A percentile compares a stretch with the other conserved stretches of the same genome.
phyloP scores from a whole-genome alignment of 1,139 yeast genomes.

The Zygosaccharomyces pseudobailii region DNA sequence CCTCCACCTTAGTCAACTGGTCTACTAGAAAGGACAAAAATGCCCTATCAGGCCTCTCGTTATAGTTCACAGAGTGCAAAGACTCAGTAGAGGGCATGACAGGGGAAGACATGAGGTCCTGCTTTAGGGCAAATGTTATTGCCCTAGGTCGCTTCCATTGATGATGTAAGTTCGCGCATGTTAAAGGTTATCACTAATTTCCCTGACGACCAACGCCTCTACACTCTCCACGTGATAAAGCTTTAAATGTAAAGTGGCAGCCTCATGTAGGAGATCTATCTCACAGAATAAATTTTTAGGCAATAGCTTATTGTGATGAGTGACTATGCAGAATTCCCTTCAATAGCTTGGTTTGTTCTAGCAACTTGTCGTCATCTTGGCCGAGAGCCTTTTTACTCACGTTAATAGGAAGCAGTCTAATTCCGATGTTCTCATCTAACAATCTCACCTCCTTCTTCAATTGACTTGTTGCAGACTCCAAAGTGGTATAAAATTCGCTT shows the following conservation, averaged over 20 bases:
- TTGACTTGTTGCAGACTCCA: conserved; percentile 23
- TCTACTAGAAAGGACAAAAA: conserved; percentile 16
- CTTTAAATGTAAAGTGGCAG: neutral
- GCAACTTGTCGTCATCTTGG: conserved; percentile 32
- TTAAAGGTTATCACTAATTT: neutral
- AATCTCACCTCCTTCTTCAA: conserved; percentile 27
- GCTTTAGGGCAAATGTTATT: neutral
- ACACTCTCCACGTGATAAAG: neutral
- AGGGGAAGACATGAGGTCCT: neutral
- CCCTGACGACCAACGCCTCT: neutral
- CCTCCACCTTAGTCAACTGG: conserved; percentile 15
- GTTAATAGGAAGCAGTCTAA: conserved; percentile 29
- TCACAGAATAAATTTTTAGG: neutral
- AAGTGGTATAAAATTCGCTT: conserved; percentile 22
- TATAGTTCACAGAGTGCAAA: neutral
- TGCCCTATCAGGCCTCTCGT: conserved; percentile 2
- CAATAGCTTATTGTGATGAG: neutral
- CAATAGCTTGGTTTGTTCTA: conserved; percentile 23
- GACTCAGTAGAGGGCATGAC: neutral
- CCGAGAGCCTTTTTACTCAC: conserved; percentile 32
- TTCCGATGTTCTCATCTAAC: conserved; percentile 32
- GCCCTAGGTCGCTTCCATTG: neutral
- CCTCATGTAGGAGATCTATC: neutral
- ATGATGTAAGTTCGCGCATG: neutral
- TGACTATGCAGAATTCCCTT: conserved; percentile 1